Base-by-base conservation (phyloP, 2,329 filamentous ascomycete genomes). In the Zymoseptoria tritici region DNA sequence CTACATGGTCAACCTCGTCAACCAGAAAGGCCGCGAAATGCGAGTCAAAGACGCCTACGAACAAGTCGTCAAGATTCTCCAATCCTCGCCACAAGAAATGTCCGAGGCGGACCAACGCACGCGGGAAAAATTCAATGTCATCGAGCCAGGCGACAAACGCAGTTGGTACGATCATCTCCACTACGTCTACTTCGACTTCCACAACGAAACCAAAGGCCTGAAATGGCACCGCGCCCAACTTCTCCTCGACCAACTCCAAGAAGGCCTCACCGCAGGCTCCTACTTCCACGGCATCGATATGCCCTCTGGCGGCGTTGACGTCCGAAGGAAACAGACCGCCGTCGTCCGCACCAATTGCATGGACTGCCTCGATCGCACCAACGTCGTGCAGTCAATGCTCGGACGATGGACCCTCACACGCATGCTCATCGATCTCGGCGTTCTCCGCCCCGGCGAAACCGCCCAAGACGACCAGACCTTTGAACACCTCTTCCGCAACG, bases 301-400 rank as follows among this genome's bases (percentile, higher is more conserved):
- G 79, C 90, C 91, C 1, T 89, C 85, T 51, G 89, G 88, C 29
- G 85, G 84, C 19, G 81, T 97, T 11, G 93, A 97, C 68, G 84
- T 91, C 36, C 86, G 91, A 64, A 87, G 84, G 62, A 82, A 85
- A 64, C 94, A 99, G 79, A 90, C 86, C 1, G 91, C 90, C 62
- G 92, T 97, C 16, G 92, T 99, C 64, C 87, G 94, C 57, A 97
- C 94, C 49, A 99, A 99, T 75, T 99, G 94, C 78, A 99, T 99
- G 94, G 94, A 99, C 76, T 99, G 95, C 67, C 83, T 99, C 13
- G 94, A 99, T 75, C 89, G 94, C 57, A 99, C 94, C 57, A 99
- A 99, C 69, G 92, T 99, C 6, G 91, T 99, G 3, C 94, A 99
- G 77, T 96, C 91, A 74, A 96, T 97, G 89, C 84, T 99, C 60